phyloP scores from a whole-genome alignment of 2,329 filamentous ascomycete genomes.

The Rosellinia necatrix region DNA sequence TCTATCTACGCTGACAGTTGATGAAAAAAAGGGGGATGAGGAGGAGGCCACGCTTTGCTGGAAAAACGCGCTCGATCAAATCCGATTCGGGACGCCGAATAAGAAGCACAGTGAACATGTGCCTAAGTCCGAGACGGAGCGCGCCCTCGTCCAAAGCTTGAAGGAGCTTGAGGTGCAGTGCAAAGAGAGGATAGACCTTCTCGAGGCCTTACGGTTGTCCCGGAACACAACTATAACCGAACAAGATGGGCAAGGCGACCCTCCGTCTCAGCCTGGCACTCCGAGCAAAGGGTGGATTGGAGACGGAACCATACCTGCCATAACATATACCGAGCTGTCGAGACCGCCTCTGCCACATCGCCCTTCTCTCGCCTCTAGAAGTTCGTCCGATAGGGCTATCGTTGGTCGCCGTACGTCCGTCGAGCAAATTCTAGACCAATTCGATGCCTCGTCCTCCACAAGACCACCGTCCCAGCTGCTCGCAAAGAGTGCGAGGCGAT shows the following conservation, averaged over 20 bases:
- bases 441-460: slow-evolving; percentile 35
- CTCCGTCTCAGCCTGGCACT: slow-evolving; percentile 25
- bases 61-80: slow-evolving; percentile 85
- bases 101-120: slow-evolving; percentile 70
- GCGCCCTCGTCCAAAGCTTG: slow-evolving; percentile 78
- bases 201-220: slow-evolving; percentile 78
- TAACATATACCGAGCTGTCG: slow-evolving; percentile 81
- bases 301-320: slow-evolving; percentile 78
- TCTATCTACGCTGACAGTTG: too few species aligned
- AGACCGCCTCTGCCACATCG: slow-evolving; percentile 65
- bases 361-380: slow-evolving; percentile 58
- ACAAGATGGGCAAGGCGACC: slow-evolving; percentile 24
- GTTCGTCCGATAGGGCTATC: slow-evolving; percentile 55
- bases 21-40: slow-evolving; percentile 94
- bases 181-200: slow-evolving; percentile 87
- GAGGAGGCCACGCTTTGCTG: slow-evolving; percentile 88
- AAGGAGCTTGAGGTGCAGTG: slow-evolving; percentile 86
- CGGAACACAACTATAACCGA: too few species aligned
- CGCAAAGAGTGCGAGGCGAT: slow-evolving; percentile 48
- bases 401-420: slow-evolving; percentile 41
- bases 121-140: slow-evolving; percentile 81
- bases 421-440: slow-evolving; percentile 33
- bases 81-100: slow-evolving; percentile 83
- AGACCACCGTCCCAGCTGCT: slow-evolving; percentile 34
- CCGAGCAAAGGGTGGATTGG: slow-evolving; percentile 69